Evolutionary conservation across 148 eudicot genomes (phyloP).

Genomic region (Diospyros kaki): DNA sequence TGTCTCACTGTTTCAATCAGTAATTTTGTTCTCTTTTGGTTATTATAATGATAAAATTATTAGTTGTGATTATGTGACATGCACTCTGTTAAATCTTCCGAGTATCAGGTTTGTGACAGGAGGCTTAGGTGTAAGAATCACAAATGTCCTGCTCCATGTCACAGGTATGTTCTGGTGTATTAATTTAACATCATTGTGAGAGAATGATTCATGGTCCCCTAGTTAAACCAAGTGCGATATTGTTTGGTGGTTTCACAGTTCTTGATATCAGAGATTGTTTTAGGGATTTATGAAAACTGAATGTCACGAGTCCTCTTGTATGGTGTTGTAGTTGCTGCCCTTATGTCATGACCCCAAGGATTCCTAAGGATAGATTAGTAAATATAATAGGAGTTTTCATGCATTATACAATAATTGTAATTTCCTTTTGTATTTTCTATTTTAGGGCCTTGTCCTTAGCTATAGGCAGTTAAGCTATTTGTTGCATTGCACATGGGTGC

Average conservation of each 20-base stretch:
- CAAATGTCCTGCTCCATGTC: conserved; percentile 97
- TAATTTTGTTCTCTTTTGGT: not conserved
- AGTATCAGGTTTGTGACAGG: conserved; percentile 79
- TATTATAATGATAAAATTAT: not conserved
- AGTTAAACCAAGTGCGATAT: not conserved
- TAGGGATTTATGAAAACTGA: not conserved
- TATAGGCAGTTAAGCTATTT: not conserved
- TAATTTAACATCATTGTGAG: not conserved
- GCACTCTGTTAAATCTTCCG: conserved; percentile 8
- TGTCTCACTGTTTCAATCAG: conserved; percentile 5
- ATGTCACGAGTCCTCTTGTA: not conserved
- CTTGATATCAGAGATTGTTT: not conserved
- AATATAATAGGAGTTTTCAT: too few species aligned
- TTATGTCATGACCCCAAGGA: not conserved
- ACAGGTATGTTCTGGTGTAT: conserved; percentile 50
- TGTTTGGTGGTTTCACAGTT: not conserved
- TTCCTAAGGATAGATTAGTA: too few species aligned
- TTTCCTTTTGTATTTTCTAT: too few species aligned
- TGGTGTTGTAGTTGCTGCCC: not conserved
- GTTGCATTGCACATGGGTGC: not conserved
- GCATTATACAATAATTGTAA: too few species aligned
- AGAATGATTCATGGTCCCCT: not conserved
- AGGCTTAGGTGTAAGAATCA: conserved; percentile 93
- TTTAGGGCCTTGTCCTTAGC: too few species aligned
- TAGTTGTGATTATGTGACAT: too few species aligned